A percentile compares a stretch with the other conserved stretches of the same genome.
Evolutionary conservation across 1,139 yeast species (phyloP).

Genomic region (Scheffersomyces quercinus): DNA sequence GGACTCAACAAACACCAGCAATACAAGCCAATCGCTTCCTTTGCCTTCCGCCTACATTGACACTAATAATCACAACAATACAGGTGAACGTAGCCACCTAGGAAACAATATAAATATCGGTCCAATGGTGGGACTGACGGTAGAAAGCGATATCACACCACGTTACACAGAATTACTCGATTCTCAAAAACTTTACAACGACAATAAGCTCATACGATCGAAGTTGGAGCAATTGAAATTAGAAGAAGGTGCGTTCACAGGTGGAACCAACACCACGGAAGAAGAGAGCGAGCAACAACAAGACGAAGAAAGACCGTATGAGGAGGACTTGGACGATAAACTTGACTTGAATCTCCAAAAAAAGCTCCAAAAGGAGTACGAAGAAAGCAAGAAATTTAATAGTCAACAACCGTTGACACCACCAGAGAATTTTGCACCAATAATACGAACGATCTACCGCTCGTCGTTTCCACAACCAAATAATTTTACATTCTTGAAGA

Average conservation of each 20-base stretch:
- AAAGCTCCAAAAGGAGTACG: slow-evolving; percentile 21
- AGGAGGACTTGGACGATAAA: slow-evolving; percentile 49
- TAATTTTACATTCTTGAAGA: slow-evolving; percentile 69
- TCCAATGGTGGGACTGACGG: background rate
- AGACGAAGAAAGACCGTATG: slow-evolving; percentile 23
- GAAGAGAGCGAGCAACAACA: slow-evolving; percentile 22
- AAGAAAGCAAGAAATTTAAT: slow-evolving; percentile 6
- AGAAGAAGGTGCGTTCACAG: slow-evolving; percentile 16
- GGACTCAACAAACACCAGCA: background rate
- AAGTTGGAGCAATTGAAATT: slow-evolving; percentile 27
- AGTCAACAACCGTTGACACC: slow-evolving; percentile 44
- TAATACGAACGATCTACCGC: slow-evolving; percentile 76
- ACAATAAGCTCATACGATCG: slow-evolving; percentile 36
- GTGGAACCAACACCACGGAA: slow-evolving; percentile 24
- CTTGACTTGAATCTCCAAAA: slow-evolving; percentile 30
- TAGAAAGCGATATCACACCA: slow-evolving; percentile 18
- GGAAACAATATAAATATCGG: no score
- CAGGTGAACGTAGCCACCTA: no score
- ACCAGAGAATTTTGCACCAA: slow-evolving; percentile 94
- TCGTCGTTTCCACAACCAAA: slow-evolving; percentile 87
- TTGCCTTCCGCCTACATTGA: background rate
- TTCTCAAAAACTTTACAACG: slow-evolving; percentile 16
- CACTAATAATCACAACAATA: background rate
- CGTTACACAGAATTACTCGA: slow-evolving; percentile 11
- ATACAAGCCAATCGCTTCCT: background rate